Base-by-base conservation (phyloP, 768 basidiomycete genomes). In the Mycena floridula region DNA sequence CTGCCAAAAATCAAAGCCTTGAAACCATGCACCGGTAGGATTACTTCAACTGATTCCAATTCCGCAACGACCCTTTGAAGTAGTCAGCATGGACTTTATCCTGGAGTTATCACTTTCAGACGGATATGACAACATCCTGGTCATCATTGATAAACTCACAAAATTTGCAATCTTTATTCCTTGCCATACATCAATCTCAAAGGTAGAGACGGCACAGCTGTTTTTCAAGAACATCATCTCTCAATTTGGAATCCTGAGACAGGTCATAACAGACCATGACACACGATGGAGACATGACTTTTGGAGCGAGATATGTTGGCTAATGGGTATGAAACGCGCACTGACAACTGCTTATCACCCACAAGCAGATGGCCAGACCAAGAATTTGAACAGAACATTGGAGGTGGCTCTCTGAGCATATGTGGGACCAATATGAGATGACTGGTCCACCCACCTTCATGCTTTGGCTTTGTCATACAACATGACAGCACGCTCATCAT, bases 161-260 rank as follows among this genome's bases (percentile, higher is more conserved):
- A n/a, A n/a, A n/a, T n/a, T n/a, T n/a, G 25, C 65, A 66, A 58
- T 65, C 11, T 70, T 75, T 50, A 60, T 73, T n/a, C 68, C 71
- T 4, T 47, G 53, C 28, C 43, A 45, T 12, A 53, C 58, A 6
- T 52, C 22, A 0, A 53, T 64, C 22, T 54, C 50, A 4, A 50
- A 66, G 5, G 23, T 28, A 2, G 61, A 62, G n/a, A 56, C 62
- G 0, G 63, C 66, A 1, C 24, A 37, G 6, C 37, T 66, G 1
- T 65, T 69, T 42, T 45, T 64, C 38, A 41, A 57, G 3, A 49
- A 66, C 25, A 54, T 67, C 12, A 52, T 57, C 13, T 30, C 42
- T 12, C 21, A 56, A 5, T 60, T 50, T 43, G 56, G 64, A 7
- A 45, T 65, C 2, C 58, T 54, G 16, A n/a, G 40, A 47, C 56